Evolutionary conservation across 352 stramenopile genomes (phyloP).

Genomic region (Pythium periplocum): DNA sequence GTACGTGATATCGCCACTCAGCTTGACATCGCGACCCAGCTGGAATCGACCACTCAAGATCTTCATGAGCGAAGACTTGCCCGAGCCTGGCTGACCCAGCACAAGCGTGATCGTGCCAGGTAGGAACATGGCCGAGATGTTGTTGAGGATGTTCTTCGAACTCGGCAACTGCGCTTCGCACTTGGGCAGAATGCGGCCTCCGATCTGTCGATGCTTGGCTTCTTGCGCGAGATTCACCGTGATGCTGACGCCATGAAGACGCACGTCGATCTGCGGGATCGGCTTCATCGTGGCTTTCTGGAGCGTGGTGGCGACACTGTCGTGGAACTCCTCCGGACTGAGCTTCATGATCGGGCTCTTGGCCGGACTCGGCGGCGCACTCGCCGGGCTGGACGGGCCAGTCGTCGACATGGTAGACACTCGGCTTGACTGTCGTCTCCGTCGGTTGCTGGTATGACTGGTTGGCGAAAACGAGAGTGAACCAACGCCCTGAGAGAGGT

Average conservation of each 20-base stretch:
- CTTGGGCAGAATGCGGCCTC: too few relatives aligned
- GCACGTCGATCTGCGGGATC: conserved; percentile 30
- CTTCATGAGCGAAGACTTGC: conserved; percentile 21
- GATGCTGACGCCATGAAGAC: conserved; percentile 33
- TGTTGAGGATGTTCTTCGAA: conserved; percentile 23
- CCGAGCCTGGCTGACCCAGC: conserved; percentile 7
- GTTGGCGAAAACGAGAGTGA: too few relatives aligned
- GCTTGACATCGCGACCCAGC: conserved; percentile 11
- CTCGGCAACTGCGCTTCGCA: conserved; percentile 3
- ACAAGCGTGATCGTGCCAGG: conserved; percentile 23
- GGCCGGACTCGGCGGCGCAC: too few relatives aligned
- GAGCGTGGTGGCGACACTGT: conserved; percentile 15
- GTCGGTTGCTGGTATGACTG: too few relatives aligned
- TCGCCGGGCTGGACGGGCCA: too few relatives aligned
- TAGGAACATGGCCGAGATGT: conserved; percentile 21
- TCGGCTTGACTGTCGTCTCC: too few relatives aligned
- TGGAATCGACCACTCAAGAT: conserved; percentile 23
- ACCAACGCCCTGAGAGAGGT: too few relatives aligned
- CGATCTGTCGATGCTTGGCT: background rate
- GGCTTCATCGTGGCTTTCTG: conserved; percentile 11
- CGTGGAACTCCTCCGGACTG: conserved; percentile 24
- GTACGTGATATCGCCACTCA: conserved; percentile 23
- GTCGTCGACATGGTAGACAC: too few relatives aligned
- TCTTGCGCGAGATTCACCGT: conserved; percentile 17
- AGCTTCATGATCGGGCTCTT: background rate